Base-by-base conservation (phyloP, 2,329 filamentous ascomycete species). In the Acephala macrosclerotiorum region DNA sequence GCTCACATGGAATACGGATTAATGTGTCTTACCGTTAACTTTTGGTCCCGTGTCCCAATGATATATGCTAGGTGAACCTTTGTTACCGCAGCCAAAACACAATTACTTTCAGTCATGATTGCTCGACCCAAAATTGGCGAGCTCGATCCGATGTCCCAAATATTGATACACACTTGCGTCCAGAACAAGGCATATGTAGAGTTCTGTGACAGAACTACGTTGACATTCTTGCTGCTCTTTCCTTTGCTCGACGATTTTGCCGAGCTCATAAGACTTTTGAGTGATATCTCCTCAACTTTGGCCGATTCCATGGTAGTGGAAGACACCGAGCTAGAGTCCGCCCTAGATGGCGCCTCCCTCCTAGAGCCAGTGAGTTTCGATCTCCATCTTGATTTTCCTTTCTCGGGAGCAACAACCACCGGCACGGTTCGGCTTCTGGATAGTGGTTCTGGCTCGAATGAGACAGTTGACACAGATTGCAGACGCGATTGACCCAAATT, bases 31-130 rank as follows among this genome's bases (percentile, higher is more conserved):
- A 80, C 79, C 11, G 79, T 80, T 1, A 81, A 74, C 59, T 77
- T 80, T 49, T 80, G 78, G 62, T 80, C 79, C n/a, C 78, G 73
- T 18, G 76, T 79, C 3, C 78, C 78, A 63, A 80, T 76, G 6
- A 81, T 75, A 66, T 80, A 81, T 29, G 78, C 79, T 25, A 80
- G 63, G 64, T 79, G 75, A 7, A 71, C 71, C 62, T 75, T 79
- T 1, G 76, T 78, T 1, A 80, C 76, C 4, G 77, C 74, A 22
- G 77, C 79, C 26, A 80, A 66, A 18, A 80, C 74, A 63, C 79
- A 81, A 12, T 75, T 78, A 67, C 78, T 80, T 51, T 79, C 78
- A 0, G 76, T 77, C 16, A 74, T 66, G 33, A 80, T 75, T 8
- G 74, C 73, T 57, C 77, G 72, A 29, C 74, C 70, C 51, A 77